Conservation (phyloP, 75 land plant species). For the Larix kaempferi region DNA sequence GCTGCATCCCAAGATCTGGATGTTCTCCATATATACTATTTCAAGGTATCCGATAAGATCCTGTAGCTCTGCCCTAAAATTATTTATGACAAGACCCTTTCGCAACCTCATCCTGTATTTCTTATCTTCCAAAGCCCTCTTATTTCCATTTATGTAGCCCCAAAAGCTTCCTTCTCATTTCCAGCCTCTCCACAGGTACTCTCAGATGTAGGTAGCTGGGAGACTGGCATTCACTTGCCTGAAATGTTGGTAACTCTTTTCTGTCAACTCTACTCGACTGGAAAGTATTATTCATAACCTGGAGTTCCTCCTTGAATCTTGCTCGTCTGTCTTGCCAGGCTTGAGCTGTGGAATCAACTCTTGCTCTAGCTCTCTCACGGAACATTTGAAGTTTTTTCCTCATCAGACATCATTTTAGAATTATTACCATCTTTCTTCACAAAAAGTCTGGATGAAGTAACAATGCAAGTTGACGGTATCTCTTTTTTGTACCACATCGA, state of each 20-base stretch:
- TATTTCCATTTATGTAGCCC: no score
- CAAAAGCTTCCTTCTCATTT: no score
- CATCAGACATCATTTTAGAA: constrained; percentile 5
- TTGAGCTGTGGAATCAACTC: constrained; percentile 5
- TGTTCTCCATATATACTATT: constrained; percentile 23
- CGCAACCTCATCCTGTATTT: no score
- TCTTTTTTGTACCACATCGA: no score
- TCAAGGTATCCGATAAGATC: no score
- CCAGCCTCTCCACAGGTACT: not conserved
- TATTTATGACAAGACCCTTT: no score
- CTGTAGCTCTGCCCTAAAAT: no score
- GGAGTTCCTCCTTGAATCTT: constrained; percentile 34
- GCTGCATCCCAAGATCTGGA: constrained; percentile 43
- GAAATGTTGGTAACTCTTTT: constrained; percentile 27
- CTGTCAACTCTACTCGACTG: constrained; percentile 10
- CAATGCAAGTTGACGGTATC: no score
- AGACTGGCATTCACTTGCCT: constrained; percentile 12
- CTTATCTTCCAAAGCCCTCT: no score
- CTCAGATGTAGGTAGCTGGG: constrained; percentile 34
- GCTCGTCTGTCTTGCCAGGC: constrained; percentile 19
- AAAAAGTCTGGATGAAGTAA: not conserved
- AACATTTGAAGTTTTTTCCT: constrained; percentile 17
- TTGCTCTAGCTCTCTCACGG: constrained; percentile 10
- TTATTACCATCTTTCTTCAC: no score
- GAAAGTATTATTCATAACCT: constrained; percentile 36